phyloP scores from a whole-genome alignment of 306 rosid genomes.

The Hippophae gyantsensis region DNA sequence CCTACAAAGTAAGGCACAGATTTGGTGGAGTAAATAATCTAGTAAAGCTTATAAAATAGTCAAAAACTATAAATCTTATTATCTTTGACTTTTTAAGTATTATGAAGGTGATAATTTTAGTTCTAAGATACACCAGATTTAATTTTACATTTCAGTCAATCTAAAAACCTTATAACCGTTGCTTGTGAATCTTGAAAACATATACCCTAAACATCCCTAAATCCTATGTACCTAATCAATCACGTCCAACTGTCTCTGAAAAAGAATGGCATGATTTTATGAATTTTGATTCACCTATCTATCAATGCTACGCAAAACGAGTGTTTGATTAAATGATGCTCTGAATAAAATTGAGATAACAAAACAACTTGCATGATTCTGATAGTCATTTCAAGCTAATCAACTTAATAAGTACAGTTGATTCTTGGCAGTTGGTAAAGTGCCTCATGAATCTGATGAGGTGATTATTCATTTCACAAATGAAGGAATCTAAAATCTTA shows the following conservation, averaged over 20 bases:
- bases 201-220: background rate
- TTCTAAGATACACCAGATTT: background rate
- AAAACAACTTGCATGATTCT: background rate
- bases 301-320: too few species aligned
- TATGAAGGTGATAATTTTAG: background rate
- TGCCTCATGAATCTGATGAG: background rate
- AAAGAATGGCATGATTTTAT: too few species aligned
- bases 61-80: too few species aligned
- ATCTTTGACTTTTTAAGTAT: too few species aligned
- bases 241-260: too few species aligned
- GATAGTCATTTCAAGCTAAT: too few species aligned
- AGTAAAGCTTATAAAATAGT: too few species aligned
- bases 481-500: conserved; percentile 27
- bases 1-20: conserved; percentile 32
- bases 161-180: background rate
- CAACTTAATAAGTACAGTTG: too few species aligned
- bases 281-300: too few species aligned
- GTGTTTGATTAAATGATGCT: background rate
- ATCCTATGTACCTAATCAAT: too few species aligned
- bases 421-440: too few species aligned
- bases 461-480: conserved; percentile 7
- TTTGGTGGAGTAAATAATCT: background rate
- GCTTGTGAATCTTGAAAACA: background rate
- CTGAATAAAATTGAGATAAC: background rate
- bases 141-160: background rate